Evolutionary conservation across 768 basidiomycete species (phyloP), one percentile per base, ranked within the genome.

Genomic region (Hygrocybe coccinea): DNA sequence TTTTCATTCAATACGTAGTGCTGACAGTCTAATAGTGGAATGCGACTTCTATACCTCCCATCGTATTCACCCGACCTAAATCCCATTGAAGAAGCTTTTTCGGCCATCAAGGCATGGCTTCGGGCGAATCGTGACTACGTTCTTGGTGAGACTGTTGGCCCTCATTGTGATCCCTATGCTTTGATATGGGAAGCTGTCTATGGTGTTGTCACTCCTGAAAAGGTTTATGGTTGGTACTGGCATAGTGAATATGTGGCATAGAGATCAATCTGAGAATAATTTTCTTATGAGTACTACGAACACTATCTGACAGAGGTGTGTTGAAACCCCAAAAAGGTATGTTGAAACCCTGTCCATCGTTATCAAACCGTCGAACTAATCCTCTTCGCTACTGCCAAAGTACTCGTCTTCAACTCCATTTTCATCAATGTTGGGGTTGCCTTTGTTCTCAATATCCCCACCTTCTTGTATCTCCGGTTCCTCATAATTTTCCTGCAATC

Each of bases 81-180:
- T 43, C 55, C 55, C 12, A 56, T 56, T 21, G 55, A 56, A 41
- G 56, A 59, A 5, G 61, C 61, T 1, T 68, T 69, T 38, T 69
- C 64, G 0, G 45, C 57, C 1, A 67, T 69, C 53, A 68, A 69
- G 35, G 54, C 62, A 5, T 59, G 59, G 47, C 50, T 66, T 2
- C 52, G 59, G 1, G 37, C 48, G 3, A 19, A 53, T n/a, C 49
- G 34, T 14, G 34, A 14, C 34, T 50, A 36, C 8, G 49, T 50
- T 19, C 49, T 50, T 50, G 49, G 49, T 17, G 37, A 53, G 36
- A 54, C 60, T n/a, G 56, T 62, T 0, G 56, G 55, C n/a, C 54
- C 60, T 17, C 38, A 41, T 2, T 41, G 47, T 19, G 56, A 65
- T 45, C 57, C 65, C 3, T 67, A 65, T 55, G 7, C 59, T 14